Evolutionary conservation across 1,139 yeast species (phyloP).

Genomic region (Taphrina flavorubra): DNA sequence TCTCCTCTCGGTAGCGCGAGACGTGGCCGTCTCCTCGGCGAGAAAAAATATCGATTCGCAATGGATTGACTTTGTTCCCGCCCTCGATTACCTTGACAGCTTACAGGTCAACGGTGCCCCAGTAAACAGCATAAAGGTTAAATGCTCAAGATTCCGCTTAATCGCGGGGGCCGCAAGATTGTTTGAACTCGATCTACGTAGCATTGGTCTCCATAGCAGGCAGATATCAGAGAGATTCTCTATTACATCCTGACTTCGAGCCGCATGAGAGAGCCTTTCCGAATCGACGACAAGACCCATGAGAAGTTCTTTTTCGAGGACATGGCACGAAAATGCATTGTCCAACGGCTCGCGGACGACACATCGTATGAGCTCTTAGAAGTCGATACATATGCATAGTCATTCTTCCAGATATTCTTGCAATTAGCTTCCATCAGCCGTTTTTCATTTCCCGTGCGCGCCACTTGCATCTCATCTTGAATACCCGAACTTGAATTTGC

Average conservation of each 20-base stretch:
- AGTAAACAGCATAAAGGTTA: neutral
- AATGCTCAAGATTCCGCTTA: neutral
- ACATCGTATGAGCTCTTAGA: neutral
- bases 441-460: neutral
- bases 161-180: neutral
- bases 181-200: neutral
- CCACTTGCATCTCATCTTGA: neutral
- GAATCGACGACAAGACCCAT: neutral
- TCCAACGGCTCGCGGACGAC: neutral
- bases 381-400: neutral
- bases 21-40: neutral
- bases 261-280: neutral
- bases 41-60: neutral
- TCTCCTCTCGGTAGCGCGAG: neutral
- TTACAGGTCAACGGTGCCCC: neutral
- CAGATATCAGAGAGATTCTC: neutral
- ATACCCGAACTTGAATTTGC: no score
- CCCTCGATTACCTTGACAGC: neutral
- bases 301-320: neutral
- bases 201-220: neutral
- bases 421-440: neutral
- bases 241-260: neutral
- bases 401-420: neutral
- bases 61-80: neutral
- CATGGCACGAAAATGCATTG: neutral